Conservation (phyloP, 2,329 filamentous ascomycete species). For the Phyllosticta capitalensis region DNA sequence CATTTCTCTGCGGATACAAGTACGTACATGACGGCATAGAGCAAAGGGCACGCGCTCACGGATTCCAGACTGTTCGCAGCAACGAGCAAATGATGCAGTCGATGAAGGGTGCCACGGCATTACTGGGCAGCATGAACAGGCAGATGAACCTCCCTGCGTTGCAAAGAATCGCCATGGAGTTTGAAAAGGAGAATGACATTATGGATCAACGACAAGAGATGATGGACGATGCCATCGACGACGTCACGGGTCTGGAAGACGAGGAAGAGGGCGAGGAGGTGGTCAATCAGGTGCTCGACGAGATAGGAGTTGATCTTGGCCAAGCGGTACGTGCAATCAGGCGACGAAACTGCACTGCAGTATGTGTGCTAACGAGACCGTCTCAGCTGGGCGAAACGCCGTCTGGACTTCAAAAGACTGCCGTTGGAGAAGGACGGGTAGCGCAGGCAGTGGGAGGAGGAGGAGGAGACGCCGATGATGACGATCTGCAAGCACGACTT, state of each 20-base stretch:
- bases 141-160: slow-evolving; percentile 95
- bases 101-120: slow-evolving; percentile 93
- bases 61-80: slow-evolving; percentile 73
- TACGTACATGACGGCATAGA: slow-evolving; percentile 31
- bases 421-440: slow-evolving; percentile 65
- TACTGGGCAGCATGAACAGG: slow-evolving; percentile 92
- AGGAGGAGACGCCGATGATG: slow-evolving; percentile 54
- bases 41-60: slow-evolving; percentile 10
- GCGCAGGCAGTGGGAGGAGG: slow-evolving; percentile 72
- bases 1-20: slow-evolving; percentile 89
- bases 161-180: slow-evolving; percentile 97
- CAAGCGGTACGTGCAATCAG: slow-evolving; percentile 56
- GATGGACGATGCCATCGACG: slow-evolving; percentile 99
- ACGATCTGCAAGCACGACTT: slow-evolving; percentile 86
- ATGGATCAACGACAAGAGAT: slow-evolving; percentile 99
- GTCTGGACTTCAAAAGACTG: slow-evolving; percentile 64
- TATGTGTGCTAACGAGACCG: slow-evolving; percentile 13
- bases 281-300: slow-evolving; percentile 90
- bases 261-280: slow-evolving; percentile 97
- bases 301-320: slow-evolving; percentile 89
- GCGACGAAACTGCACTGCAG: neutral
- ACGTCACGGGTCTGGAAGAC: slow-evolving; percentile 81
- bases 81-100: slow-evolving; percentile 99
- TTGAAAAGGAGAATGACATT: slow-evolving; percentile 96
- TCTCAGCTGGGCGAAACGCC: slow-evolving; percentile 83